Percentiles rank a stretch among this genome's conserved stretches.
phyloP scores from a whole-genome alignment of 2,329 filamentous ascomycete genomes.

The Paecilomyces sp. region DNA sequence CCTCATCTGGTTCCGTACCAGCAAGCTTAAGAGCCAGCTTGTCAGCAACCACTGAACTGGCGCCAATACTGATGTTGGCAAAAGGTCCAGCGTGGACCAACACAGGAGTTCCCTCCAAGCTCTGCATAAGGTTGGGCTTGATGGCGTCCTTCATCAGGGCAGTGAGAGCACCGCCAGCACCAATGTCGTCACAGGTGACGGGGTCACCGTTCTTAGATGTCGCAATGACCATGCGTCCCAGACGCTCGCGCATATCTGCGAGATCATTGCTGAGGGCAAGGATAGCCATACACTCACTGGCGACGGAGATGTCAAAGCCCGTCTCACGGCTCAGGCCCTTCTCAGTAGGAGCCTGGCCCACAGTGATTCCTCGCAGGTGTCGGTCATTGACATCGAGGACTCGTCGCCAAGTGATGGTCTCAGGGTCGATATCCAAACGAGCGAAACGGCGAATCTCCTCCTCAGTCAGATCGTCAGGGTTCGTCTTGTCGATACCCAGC shows the following conservation, averaged over 20 bases:
- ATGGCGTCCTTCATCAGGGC: constrained; percentile 97
- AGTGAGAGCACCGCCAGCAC: constrained; percentile 82
- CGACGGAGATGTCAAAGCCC: constrained; percentile 95
- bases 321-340: constrained; percentile 83
- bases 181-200: constrained; percentile 92
- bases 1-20: constrained; percentile 86
- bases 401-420: constrained; percentile 94
- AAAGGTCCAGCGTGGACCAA: constrained; percentile 97
- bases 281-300: constrained; percentile 97
- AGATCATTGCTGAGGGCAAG: constrained; percentile 86
- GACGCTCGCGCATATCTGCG: constrained; percentile 80
- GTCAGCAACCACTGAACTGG: constrained; percentile 90
- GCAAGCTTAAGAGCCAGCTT: constrained; percentile 93
- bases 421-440: constrained; percentile 91
- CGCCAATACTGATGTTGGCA: constrained; percentile 96
- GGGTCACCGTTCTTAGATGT: constrained; percentile 79
- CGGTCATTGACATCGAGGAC: constrained; percentile 97
- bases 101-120: constrained; percentile 90
- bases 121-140: constrained; percentile 99
- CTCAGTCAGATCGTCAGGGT: constrained; percentile 81
- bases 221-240: constrained; percentile 93
- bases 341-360: constrained; percentile 83
- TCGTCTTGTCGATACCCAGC: constrained; percentile 89
- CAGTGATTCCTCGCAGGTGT: constrained; percentile 79
- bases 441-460: constrained; percentile 86